phyloP scores from a whole-genome alignment of 306 rosid species.

The Hippophae rhamnoides region DNA sequence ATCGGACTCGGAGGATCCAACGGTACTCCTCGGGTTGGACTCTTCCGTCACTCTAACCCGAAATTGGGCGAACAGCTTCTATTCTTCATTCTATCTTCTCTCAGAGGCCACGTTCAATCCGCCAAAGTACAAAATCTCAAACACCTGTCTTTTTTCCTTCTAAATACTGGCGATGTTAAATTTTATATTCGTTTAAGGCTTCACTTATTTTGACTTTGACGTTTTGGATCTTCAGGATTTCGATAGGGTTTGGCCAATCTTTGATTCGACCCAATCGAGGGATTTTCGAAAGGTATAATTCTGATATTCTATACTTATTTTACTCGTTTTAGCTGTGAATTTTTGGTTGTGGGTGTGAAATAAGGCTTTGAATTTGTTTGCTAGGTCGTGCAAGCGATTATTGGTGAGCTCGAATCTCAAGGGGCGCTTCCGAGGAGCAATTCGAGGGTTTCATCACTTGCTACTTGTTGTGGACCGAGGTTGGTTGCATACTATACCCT shows the following conservation, averaged over 20 bases:
- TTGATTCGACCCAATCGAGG: conserved; percentile 77
- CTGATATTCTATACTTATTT: not conserved
- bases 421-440: conserved; percentile 88
- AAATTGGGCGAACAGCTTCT: conserved; percentile 96
- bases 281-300: conserved; percentile 83
- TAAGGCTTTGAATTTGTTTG: not conserved
- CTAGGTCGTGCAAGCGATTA: conserved; percentile 92
- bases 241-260: conserved; percentile 36
- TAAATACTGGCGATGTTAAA: not conserved
- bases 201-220: not conserved
- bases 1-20: conserved; percentile 81
- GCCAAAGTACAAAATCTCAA: conserved; percentile 43
- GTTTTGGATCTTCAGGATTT: conserved; percentile 65
- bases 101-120: conserved; percentile 89
- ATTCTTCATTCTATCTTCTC: conserved; percentile 88
- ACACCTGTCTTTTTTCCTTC: not conserved
- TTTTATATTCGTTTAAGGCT: not conserved
- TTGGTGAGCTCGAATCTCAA: conserved; percentile 98
- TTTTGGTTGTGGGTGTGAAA: not conserved
- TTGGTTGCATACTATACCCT: conserved; percentile 26
- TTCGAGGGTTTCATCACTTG: conserved; percentile 34
- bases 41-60: conserved; percentile 96
- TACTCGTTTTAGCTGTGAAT: not conserved
- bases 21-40: conserved; percentile 81
- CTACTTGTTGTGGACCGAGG: conserved; percentile 99